These are phyloP conservation scores for Senna siamea DNA, from an alignment of 306 rosid genomes.

Conservation along the genomic window DNA sequence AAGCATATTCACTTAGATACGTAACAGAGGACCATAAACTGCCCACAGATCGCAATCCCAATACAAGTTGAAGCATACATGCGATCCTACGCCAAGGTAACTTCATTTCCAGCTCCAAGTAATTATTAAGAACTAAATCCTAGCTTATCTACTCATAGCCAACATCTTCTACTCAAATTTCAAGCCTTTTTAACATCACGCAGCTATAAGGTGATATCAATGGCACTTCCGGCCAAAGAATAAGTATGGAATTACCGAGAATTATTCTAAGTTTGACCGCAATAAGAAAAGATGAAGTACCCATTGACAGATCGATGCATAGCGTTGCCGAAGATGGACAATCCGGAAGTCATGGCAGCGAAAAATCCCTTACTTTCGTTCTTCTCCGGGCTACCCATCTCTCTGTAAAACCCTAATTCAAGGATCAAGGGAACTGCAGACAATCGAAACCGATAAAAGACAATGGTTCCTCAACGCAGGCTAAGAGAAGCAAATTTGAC, in stretches of 20 bases:
- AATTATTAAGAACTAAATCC: neutral
- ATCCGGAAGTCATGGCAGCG: slow-evolving; percentile 68
- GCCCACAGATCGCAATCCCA: neutral
- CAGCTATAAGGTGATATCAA: neutral
- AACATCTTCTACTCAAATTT: neutral
- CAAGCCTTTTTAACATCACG: neutral
- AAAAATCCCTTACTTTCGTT: slow-evolving; percentile 62
- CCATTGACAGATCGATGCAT: slow-evolving; percentile 87
- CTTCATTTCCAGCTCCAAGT: slow-evolving; percentile 25
- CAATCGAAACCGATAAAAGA: slow-evolving; percentile 2
- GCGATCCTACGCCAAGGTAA: neutral
- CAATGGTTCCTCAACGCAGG: neutral
- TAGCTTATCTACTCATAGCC: neutral
- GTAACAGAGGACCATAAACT: neutral
- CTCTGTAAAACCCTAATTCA: slow-evolving; percentile 35
- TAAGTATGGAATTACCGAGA: neutral
- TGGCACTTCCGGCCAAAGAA: neutral
- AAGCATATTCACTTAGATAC: neutral
- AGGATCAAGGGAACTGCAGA: slow-evolving; percentile 23
- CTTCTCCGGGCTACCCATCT: slow-evolving; percentile 58
- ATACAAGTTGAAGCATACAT: slow-evolving; percentile 6
- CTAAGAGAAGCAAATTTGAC: slow-evolving; percentile 8
- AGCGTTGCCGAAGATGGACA: slow-evolving; percentile 69
- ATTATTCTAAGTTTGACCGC: neutral
- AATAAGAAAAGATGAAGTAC: slow-evolving; percentile 41